Evolutionary conservation across 176 grass and related monocot species (phyloP), one percentile per base, ranked within the genome.

Genomic region (Leersia perrieri): DNA sequence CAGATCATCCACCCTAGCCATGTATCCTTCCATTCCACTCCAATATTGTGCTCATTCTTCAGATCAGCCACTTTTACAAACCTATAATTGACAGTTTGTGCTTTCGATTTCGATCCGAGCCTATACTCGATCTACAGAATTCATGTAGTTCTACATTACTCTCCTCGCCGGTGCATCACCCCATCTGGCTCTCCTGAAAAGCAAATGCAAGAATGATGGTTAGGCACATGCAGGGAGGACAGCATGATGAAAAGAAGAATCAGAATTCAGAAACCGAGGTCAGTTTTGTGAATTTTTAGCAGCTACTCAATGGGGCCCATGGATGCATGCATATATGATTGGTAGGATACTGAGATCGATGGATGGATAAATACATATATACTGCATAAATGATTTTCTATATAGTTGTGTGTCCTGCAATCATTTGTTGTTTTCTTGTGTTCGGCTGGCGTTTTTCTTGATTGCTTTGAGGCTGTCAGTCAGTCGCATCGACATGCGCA

Each of bases 111-210:
- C 42, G 47, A 53, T 16, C 47, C 6, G 20, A 23, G n/a, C n/a
- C n/a, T n/a, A n/a, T n/a, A n/a, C n/a, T n/a, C 51, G 1, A 1
- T 23, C 20, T 23, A 9, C 22, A 23, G 47, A 5, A 51, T 53
- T 9, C 7, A 58, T 10, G 11, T 41, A 26, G 27, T 2, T 22
- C 85, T 88, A 91, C 34, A 66, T 85, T 85, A 66, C 89, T 85
- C 89, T 82, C 77, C 10, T 87, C 11, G 53, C 82, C 20, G 89
- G 89, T 57, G 82, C 76, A 0, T 84, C 85, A 72, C 89, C 89
- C 85, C 85, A 91, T 76, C 85, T 81, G 10, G 77, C 73, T 78
- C 89, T 85, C 78, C 89, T 91, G 89, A 63, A 77, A 74, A 69
- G 44, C 45, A 13, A 33, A 82, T 23, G 64, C 39, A 82, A 60